Evolutionary conservation across 2,329 filamentous ascomycete species (phyloP).

Genomic region (Fusarium nisikadoi): DNA sequence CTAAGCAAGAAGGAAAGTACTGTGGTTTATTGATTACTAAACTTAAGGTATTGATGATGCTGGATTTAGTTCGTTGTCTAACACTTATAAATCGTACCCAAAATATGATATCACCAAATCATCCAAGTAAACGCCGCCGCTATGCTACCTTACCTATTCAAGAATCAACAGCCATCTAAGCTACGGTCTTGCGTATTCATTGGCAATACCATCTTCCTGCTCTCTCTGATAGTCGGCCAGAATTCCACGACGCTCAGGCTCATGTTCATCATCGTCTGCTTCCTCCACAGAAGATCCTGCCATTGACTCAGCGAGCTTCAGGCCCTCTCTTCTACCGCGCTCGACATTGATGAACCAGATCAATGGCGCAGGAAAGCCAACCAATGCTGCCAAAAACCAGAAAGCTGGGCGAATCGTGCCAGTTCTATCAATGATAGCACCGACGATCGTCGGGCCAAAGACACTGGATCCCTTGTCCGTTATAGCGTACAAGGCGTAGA

Average conservation of each 20-base stretch:
- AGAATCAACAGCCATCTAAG: background rate
- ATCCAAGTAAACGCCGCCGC: conserved; percentile 39
- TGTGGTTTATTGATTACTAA: background rate
- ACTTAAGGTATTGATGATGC: background rate
- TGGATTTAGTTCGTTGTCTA: background rate
- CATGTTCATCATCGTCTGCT: conserved; percentile 32
- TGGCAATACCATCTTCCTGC: conserved; percentile 23
- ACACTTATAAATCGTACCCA: conserved; percentile 8
- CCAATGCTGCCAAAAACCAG: conserved; percentile 87
- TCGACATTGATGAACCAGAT: conserved; percentile 89
- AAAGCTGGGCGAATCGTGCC: conserved; percentile 88
- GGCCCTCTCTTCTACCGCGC: conserved; percentile 75
- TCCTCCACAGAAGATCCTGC: conserved; percentile 59
- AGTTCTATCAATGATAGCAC: conserved; percentile 86
- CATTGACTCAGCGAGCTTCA: conserved; percentile 69
- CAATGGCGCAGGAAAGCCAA: conserved; percentile 84
- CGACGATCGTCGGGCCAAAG: conserved; percentile 94
- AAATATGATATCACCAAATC: background rate
- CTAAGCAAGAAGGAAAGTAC: background rate
- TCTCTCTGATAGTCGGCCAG: conserved; percentile 44
- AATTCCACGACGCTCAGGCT: conserved; percentile 44
- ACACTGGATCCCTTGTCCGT: conserved; percentile 96
- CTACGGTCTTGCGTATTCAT: conserved; percentile 18
- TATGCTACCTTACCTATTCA: conserved; percentile 30
- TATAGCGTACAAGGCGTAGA: conserved; percentile 96